These are phyloP conservation scores for Rosa lucieae DNA, from an alignment of 306 rosid genomes.

Conservation along the genomic window DNA sequence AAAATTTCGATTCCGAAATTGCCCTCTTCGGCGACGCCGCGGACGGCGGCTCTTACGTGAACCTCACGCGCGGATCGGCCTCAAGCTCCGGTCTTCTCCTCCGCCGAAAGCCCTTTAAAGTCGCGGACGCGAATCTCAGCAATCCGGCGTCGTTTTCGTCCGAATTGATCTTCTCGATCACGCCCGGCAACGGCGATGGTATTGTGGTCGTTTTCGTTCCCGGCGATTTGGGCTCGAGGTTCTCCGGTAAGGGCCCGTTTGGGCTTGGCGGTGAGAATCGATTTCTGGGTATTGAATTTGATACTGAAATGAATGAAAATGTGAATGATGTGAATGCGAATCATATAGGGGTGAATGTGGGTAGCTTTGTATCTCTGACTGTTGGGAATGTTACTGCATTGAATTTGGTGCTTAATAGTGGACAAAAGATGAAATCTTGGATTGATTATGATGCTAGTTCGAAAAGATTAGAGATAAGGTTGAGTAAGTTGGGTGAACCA, in stretches of 20 bases:
- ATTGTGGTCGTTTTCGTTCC: constrained; percentile 38
- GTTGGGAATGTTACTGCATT: constrained; percentile 28
- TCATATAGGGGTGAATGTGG: constrained; percentile 45
- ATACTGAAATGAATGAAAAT: constrained; percentile 37
- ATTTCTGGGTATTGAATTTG: constrained; percentile 45
- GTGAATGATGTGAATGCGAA: constrained; percentile 37
- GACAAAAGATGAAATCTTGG: constrained; percentile 56
- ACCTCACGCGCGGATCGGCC: constrained; percentile 35
- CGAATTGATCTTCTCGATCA: constrained; percentile 49
- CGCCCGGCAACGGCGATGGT: constrained; percentile 43
- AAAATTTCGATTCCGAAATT: constrained; percentile 44
- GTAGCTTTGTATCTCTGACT: constrained; percentile 32
- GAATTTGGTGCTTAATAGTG: constrained; percentile 39
- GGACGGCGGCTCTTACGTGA: constrained; percentile 34
- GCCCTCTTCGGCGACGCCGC: constrained; percentile 59
- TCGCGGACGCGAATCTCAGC: constrained; percentile 16
- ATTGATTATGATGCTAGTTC: constrained; percentile 57
- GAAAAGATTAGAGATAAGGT: constrained; percentile 49
- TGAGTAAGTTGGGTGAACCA: constrained; percentile 38
- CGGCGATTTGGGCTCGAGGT: constrained; percentile 14
- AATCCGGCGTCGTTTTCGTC: constrained; percentile 40
- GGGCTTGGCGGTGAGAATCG: constrained; percentile 30
- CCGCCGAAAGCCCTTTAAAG: constrained; percentile 29
- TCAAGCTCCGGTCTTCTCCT: constrained; percentile 57
- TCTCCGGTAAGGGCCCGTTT: constrained; percentile 31